These are phyloP conservation scores for Amphichorda felina DNA, from an alignment of 2,329 filamentous ascomycete species.

Conservation along the genomic window DNA sequence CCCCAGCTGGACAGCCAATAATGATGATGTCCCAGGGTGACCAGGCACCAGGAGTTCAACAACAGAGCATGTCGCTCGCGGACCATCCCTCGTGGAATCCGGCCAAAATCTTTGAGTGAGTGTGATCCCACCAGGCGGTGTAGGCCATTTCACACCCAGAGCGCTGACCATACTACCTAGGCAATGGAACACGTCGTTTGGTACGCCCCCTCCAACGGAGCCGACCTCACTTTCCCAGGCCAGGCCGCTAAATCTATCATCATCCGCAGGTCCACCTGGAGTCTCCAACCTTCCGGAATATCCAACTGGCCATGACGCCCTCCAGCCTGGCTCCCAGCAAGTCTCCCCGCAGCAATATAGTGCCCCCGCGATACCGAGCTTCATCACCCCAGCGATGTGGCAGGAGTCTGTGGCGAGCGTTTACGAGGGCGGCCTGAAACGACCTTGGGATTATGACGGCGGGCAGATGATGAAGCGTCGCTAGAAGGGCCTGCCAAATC, in stretches of 20 bases:
- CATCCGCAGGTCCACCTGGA: constrained; percentile 42
- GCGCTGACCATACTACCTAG: constrained; percentile 29
- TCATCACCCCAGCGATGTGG: constrained; percentile 63
- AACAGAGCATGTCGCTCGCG: constrained; percentile 45
- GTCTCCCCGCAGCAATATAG: constrained; percentile 40
- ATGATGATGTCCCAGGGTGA: constrained; percentile 56
- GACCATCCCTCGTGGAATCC: constrained; percentile 72
- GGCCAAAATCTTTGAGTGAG: constrained; percentile 80
- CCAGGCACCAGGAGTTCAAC: constrained; percentile 37
- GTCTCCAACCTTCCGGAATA: constrained; percentile 41
- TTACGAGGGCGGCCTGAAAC: constrained; percentile 53
- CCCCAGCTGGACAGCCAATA: constrained; percentile 59
- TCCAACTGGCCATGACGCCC: constrained; percentile 30
- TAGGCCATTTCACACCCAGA: background rate
- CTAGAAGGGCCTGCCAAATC: background rate
- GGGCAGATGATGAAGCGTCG: constrained; percentile 15
- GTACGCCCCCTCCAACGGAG: constrained; percentile 41
- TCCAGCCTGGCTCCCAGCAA: constrained; percentile 29
- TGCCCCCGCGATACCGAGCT: constrained; percentile 39
- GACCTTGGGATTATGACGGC: constrained; percentile 45
- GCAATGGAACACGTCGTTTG: constrained; percentile 93
- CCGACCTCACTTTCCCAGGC: constrained; percentile 25
- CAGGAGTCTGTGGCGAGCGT: constrained; percentile 60
- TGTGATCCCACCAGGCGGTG: constrained; percentile 11
- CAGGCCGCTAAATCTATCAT: constrained; percentile 39